Evolutionary conservation across 2,329 filamentous ascomycete genomes (phyloP).

Genomic region (Clarireedia sp.): DNA sequence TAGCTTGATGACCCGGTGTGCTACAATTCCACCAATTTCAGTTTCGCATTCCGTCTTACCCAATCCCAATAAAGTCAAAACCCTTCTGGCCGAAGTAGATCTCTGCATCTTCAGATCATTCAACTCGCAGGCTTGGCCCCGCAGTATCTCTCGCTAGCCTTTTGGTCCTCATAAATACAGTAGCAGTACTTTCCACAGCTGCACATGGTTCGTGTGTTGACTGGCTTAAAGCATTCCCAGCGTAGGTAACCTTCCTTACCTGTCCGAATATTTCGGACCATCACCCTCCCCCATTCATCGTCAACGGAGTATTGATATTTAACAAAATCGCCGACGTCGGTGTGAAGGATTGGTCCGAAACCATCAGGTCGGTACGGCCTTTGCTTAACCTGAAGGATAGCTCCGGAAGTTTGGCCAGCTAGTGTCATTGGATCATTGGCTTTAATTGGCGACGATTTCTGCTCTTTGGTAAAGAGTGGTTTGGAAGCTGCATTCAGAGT

Average conservation of each 20-base stretch:
- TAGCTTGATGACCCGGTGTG: too few species aligned
- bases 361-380: neutral
- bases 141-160: neutral
- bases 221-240: neutral
- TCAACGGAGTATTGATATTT: neutral
- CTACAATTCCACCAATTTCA: too few species aligned
- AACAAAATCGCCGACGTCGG: neutral
- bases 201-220: neutral
- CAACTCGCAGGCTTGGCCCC: too few species aligned
- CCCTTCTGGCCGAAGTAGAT: too few species aligned
- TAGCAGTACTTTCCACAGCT: neutral
- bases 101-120: too few species aligned
- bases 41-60: too few species aligned
- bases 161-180: constrained; percentile 3
- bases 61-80: too few species aligned
- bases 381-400: constrained; percentile 1
- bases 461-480: too few species aligned
- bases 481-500: too few species aligned
- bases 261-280: constrained; percentile 1
- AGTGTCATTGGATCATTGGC: neutral
- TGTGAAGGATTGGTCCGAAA: neutral
- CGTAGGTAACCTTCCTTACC: neutral
- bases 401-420: neutral
- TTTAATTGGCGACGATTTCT: too few species aligned
- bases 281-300: neutral